Percentiles rank a stretch among this genome's conserved stretches.
Evolutionary conservation across 78 protist genomes (phyloP).

Genomic region (Dictyostelium purpureum): DNA sequence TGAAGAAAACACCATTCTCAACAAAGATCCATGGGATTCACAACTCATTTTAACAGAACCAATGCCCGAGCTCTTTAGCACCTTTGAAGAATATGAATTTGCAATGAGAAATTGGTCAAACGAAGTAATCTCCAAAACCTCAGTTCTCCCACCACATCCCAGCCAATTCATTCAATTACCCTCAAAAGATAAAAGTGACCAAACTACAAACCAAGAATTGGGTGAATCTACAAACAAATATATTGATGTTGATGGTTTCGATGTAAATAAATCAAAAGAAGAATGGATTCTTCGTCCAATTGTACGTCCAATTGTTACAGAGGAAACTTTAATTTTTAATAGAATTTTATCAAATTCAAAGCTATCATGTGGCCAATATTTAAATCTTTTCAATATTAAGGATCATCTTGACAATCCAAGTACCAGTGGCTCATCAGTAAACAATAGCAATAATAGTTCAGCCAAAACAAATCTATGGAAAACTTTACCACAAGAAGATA

Average conservation of each 20-base stretch:
- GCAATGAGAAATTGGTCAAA: slow-evolving; percentile 68
- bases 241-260: neutral
- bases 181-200: neutral
- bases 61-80: slow-evolving; percentile 39
- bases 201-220: neutral
- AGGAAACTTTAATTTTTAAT: neutral
- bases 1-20: slow-evolving; percentile 12
- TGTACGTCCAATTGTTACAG: neutral
- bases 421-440: no score
- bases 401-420: neutral
- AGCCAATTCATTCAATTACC: slow-evolving; percentile 57
- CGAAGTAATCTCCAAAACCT: slow-evolving; percentile 29
- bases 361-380: neutral
- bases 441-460: no score
- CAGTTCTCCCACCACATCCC: slow-evolving; percentile 52
- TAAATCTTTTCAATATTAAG: neutral
- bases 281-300: neutral
- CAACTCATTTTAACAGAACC: slow-evolving; percentile 52
- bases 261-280: neutral
- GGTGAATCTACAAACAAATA: neutral
- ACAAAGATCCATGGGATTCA: slow-evolving; percentile 64
- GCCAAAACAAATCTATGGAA: no score
- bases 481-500: neutral
- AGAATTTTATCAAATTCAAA: neutral
- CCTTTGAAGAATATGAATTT: slow-evolving; percentile 62